Conservation (phyloP, 768 basidiomycete species). For the Amanita pallidorosea region DNA sequence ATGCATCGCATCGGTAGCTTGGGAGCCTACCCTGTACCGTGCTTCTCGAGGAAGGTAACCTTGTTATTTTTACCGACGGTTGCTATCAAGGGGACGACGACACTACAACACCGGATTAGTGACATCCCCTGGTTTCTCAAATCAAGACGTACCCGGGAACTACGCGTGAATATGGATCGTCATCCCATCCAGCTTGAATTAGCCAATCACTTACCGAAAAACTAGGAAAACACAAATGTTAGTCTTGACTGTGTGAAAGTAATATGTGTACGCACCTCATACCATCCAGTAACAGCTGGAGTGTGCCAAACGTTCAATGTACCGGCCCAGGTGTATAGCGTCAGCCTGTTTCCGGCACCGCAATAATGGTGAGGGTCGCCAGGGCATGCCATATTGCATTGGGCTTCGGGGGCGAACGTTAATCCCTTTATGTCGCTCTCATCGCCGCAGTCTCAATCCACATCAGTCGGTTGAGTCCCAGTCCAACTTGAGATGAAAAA, state of each 20-base stretch:
- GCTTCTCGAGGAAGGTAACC: slow-evolving; percentile 71
- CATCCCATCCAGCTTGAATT: not conserved
- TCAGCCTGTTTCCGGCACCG: slow-evolving; percentile 44
- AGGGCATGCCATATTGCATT: slow-evolving; percentile 46
- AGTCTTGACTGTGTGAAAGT: not conserved
- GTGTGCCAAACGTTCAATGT: slow-evolving; percentile 52
- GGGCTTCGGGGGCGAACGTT: slow-evolving; percentile 27
- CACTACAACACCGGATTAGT: slow-evolving; percentile 23
- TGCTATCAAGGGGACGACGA: slow-evolving; percentile 63
- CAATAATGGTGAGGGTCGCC: slow-evolving; percentile 65
- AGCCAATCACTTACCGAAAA: slow-evolving; percentile 27
- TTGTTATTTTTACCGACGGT: slow-evolving; percentile 78
- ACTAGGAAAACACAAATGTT: slow-evolving; percentile 17
- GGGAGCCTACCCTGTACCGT: slow-evolving; percentile 41
- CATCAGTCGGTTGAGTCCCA: not conserved
- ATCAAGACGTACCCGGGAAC: slow-evolving; percentile 34
- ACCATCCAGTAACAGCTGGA: slow-evolving; percentile 53
- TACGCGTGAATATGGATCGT: slow-evolving; percentile 10
- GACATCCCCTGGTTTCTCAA: not conserved
- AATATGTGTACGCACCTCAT: slow-evolving; percentile 39
- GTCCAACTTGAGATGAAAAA: no score
- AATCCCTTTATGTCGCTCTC: slow-evolving; percentile 36
- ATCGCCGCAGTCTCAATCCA: slow-evolving; percentile 60
- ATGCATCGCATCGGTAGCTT: not conserved
- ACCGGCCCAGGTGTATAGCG: slow-evolving; percentile 44